A percentile compares a stretch with the other conserved stretches of the same genome.
Conservation (phyloP, 306 rosid species). For the Biancaea sappan region DNA sequence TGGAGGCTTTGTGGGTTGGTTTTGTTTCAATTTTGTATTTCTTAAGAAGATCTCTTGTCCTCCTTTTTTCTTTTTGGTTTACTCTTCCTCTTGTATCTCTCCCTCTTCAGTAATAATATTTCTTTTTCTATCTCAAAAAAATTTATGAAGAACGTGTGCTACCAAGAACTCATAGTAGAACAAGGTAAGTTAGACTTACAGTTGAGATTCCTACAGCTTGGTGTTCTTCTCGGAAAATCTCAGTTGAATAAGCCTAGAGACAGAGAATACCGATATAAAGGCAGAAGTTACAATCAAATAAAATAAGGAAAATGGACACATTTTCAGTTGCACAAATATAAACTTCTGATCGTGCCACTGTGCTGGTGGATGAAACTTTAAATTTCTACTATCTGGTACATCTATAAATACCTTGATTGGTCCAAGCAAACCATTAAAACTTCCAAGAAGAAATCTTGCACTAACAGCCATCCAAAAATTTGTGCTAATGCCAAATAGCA, state of each 20-base stretch:
- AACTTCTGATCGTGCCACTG: not conserved
- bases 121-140: no score
- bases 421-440: conserved; percentile 81
- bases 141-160: not conserved
- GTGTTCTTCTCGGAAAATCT: conserved; percentile 70
- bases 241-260: conserved; percentile 78
- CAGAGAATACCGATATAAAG: conserved; percentile 14
- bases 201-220: conserved; percentile 81
- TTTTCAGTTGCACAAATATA: not conserved
- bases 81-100: no score
- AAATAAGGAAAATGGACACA: not conserved
- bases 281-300: not conserved
- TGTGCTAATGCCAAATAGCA: conserved; percentile 89
- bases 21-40: no score
- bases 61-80: no score
- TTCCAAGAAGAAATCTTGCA: conserved; percentile 81
- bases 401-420: conserved; percentile 72
- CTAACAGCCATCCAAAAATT: conserved; percentile 87
- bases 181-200: conserved; percentile 47
- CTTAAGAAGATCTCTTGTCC: no score
- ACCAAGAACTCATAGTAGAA: not conserved
- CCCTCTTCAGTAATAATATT: no score
- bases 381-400: not conserved
- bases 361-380: not conserved
- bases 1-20: no score